A percentile compares a stretch with the other conserved stretches of the same genome.
Conservation (phyloP, 441 rosid genomes). For the Pelargonium citronellum region DNA sequence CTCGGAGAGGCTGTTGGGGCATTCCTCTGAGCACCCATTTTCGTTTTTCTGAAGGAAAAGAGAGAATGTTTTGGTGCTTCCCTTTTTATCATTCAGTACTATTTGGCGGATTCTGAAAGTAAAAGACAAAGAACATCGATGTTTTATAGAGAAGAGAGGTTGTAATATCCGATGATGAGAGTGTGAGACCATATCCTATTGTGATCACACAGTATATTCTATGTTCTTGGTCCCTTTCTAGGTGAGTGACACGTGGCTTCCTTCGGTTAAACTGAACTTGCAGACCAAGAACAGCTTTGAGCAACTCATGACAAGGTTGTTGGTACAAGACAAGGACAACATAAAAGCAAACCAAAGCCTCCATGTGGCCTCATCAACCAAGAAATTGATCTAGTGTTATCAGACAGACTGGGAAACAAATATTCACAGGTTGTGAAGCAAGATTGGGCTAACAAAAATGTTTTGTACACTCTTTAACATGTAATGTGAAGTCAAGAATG, state of each 20-base stretch:
- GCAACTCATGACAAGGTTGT: slow-evolving; percentile 1
- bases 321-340: slow-evolving; percentile 12
- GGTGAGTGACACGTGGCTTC: slow-evolving; percentile 27
- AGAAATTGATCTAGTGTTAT: not conserved
- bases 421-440: not conserved
- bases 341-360: slow-evolving; percentile 2
- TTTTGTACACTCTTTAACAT: not conserved
- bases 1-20: slow-evolving; percentile 29
- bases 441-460: not conserved
- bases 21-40: slow-evolving; percentile 35
- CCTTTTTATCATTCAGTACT: slow-evolving; percentile 6
- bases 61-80: slow-evolving; percentile 12
- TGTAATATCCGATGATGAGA: slow-evolving; percentile 26
- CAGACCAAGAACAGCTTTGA: slow-evolving; percentile 15
- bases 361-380: slow-evolving; percentile 29
- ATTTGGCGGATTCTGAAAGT: slow-evolving; percentile 7
- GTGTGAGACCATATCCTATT: slow-evolving; percentile 2
- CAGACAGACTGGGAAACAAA: not conserved
- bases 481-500: not conserved
- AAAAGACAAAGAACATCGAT: slow-evolving; percentile 31
- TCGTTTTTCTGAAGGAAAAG: slow-evolving; percentile 16
- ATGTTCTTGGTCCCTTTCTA: slow-evolving; percentile 17
- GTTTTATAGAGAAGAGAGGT: slow-evolving; percentile 23
- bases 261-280: not conserved
- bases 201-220: slow-evolving; percentile 1